Evolutionary conservation across 2,329 filamentous ascomycete species (phyloP), one percentile per base, ranked within the genome.

Genomic region (Tolypocladium tundrense): DNA sequence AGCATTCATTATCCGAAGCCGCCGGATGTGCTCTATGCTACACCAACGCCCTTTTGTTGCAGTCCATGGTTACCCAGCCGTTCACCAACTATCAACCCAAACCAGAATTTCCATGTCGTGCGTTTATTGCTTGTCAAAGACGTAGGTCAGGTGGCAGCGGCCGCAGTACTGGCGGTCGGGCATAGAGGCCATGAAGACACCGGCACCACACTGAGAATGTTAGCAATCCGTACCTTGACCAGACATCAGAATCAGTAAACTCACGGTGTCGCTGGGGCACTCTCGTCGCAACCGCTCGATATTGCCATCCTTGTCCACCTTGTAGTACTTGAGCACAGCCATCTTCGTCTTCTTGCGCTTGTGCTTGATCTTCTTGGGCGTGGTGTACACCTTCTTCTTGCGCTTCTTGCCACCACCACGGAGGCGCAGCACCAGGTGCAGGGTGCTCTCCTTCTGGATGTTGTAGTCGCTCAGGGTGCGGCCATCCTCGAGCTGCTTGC

Each of bases 361-460:
- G 88, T 99, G 94, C 94, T 99, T 99, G 89, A 99, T 99, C 91
- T 99, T 99, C 92, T 99, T 99, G 79, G 94, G 94, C 74, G 94
- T 99, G 77, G 91, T 97, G 90, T 99, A 99, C 70, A 99, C 94
- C 92, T 99, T 99, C 91, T 96, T 96, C 91, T 99, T 99, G 81
- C 95, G 88, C 90, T 97, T 97, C 91, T 99, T 99, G 76, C 80
- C 92, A 79, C 93, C 94, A 85, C 94, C 94, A 86, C 93, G 94
- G 63, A 99, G 91, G 76, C 94, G 91, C 71, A 99, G 88, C 72
- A 99, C 94, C 70, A 97, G 83, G 82, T 99, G 94, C 68, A 99
- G 91, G 72, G 94, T 99, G 69, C 87, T 92, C 87, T 97, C 93
- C 88, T 99, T 99, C 88, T 99, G 94, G 85, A 99, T 97, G 88